phyloP scores from a whole-genome alignment of 2,329 filamentous ascomycete species.

The Talaromyces rugulosus region DNA sequence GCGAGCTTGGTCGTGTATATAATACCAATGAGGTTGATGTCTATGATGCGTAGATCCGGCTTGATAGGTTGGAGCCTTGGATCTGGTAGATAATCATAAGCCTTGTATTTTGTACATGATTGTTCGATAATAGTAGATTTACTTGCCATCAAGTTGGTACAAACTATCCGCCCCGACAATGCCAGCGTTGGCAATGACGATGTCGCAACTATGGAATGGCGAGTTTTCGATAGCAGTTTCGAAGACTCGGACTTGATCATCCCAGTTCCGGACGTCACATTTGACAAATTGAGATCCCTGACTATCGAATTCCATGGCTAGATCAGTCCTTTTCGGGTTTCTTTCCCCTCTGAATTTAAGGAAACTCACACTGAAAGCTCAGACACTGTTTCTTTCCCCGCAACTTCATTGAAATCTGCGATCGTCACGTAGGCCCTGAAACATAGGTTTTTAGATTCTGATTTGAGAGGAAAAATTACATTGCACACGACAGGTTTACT shows the following conservation, averaged over 20 bases:
- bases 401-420: neutral
- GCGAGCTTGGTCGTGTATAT: constrained; percentile 47
- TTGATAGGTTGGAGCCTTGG: constrained; percentile 27
- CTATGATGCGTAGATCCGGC: constrained; percentile 40
- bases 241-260: constrained; percentile 41
- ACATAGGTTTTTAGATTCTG: no score
- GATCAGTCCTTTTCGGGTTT: no score
- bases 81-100: no score
- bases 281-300: constrained; percentile 29
- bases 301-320: no score
- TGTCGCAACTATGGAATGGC: constrained; percentile 38
- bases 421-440: neutral
- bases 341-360: no score
- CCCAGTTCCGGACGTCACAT: constrained; percentile 43
- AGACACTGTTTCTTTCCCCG: neutral
- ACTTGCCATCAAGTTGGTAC: constrained; percentile 35
- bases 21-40: constrained; percentile 40
- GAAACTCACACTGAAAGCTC: neutral
- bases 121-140: no score
- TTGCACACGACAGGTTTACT: no score
- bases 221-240: constrained; percentile 35
- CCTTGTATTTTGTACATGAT: no score
- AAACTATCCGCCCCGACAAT: constrained; percentile 37
- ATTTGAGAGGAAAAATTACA: no score
- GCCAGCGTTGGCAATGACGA: constrained; percentile 49